Base-by-base conservation (phyloP, 495 filamentous ascomycete species). In the Neurospora terricola region DNA sequence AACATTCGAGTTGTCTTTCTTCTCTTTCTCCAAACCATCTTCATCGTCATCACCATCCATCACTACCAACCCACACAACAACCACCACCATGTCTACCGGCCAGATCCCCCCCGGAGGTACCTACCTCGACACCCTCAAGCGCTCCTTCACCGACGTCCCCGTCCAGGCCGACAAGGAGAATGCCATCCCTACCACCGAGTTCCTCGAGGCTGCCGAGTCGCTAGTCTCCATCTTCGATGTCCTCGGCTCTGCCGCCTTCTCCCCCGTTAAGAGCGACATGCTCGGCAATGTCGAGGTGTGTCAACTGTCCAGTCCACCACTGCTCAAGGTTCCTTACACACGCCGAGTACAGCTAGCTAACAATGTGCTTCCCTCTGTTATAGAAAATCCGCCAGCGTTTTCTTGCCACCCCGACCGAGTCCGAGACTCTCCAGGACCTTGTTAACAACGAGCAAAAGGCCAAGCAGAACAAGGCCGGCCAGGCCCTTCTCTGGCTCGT, bases 151-250 rank as follows among this genome's bases (percentile, higher is more conserved):
- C 86, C 72, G 88, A 93, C 71, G 96, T 97, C 36, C 90, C 92
- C 12, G 81, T 97, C 74, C 88, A 92, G 75, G 84, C 86, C 72
- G 85, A 82, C 73, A 90, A 93, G 71, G 89, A 89, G 81, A 90
- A 93, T 86, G 90, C 89, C 74, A 91, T 98, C 76, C 80, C 87
- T 10, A 98, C 96, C 37, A 87, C 85, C 76, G 92, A 96, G 80
- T 99, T 98, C 84, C 90, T 98, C 74, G 93, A 96, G 45, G 96
- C 96, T 70, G 89, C 93, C 66, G 93, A 97, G 85, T 89, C 91
- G 36, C 82, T 98, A 76, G 91, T 92, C 68, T 89, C 89, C 59
- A 87, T 99, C 42, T 98, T 99, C 79, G 95, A 97, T 80, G 82
- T 92, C 40, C 87, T 98, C 38, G 94, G 93, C 66, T 92, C 90